Percentiles rank a stretch among this genome's conserved stretches.
Evolutionary conservation across 768 basidiomycete species (phyloP).

Genomic region (Terana coerulea): DNA sequence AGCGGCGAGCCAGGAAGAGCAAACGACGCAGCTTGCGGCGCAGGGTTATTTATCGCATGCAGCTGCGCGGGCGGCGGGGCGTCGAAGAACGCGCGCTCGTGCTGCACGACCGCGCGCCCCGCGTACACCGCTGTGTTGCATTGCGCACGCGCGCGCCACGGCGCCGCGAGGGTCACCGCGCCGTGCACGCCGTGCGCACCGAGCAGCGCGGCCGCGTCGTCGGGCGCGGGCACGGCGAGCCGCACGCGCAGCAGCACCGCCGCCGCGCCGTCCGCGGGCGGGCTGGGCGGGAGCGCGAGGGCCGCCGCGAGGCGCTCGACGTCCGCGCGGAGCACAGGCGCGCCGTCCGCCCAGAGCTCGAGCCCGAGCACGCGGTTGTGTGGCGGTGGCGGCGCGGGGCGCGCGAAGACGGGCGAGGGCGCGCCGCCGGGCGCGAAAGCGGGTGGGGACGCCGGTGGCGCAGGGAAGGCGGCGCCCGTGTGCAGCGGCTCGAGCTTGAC

Average conservation of each 20-base stretch:
- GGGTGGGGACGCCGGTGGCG: conserved; percentile 18
- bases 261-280: conserved; percentile 30
- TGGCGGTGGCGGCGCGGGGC: conserved; percentile 30
- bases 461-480: conserved; percentile 22
- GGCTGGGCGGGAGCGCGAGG: conserved; percentile 25
- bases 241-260: conserved; percentile 52
- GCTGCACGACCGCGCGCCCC: conserved; percentile 45
- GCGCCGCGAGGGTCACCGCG: conserved; percentile 48
- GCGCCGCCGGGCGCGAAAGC: conserved; percentile 15
- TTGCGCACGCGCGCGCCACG: conserved; percentile 53
- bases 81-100: conserved; percentile 52
- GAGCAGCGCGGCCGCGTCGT: conserved; percentile 48
- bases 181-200: conserved; percentile 63
- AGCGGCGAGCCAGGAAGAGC: conserved; percentile 68
- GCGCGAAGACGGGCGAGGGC: conserved; percentile 12
- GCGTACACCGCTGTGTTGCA: conserved; percentile 61
- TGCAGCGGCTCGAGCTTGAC: conserved; percentile 27
- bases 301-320: conserved; percentile 47
- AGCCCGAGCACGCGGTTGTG: conserved; percentile 38
- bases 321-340: conserved; percentile 58
- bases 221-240: conserved; percentile 52
- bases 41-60: conserved; percentile 28
- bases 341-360: conserved; percentile 62
- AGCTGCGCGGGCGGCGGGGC: conserved; percentile 10
- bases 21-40: conserved; percentile 42